These are phyloP conservation scores for Candida sp. DNA, from an alignment of 1,139 yeast species.

Conservation along the genomic window DNA sequence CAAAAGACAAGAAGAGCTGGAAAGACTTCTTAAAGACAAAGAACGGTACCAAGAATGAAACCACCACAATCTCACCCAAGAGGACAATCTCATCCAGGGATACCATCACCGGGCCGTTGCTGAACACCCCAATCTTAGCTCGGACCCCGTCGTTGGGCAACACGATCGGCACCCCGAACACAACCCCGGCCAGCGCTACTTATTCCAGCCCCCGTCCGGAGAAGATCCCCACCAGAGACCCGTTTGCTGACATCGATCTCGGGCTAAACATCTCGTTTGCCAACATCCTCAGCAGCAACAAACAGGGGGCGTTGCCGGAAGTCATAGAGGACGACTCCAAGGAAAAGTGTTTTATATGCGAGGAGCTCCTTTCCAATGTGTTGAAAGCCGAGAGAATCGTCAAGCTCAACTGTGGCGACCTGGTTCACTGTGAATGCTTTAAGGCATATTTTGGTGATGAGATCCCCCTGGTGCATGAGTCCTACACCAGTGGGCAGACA, in stretches of 20 bases:
- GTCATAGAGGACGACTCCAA: background rate
- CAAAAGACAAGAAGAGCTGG: conserved; percentile 8
- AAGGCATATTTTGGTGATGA: conserved; percentile 10
- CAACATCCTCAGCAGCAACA: conserved; percentile 9
- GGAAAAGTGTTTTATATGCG: conserved; percentile 38
- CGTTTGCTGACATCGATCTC: background rate
- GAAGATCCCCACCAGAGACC: conserved; percentile 3
- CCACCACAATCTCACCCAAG: conserved; percentile 4
- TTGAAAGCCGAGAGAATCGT: conserved; percentile 37
- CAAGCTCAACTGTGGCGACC: conserved; percentile 41
- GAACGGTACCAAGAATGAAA: conserved; percentile 1
- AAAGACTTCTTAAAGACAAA: conserved; percentile 6
- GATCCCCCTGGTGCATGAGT: conserved; percentile 8
- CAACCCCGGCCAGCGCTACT: conserved; percentile 4
- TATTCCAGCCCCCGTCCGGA: conserved; percentile 4
- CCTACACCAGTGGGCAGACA: conserved; percentile 4
- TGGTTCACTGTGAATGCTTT: conserved; percentile 43
- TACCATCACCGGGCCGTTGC: background rate
- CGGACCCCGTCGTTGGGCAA: conserved; percentile 1
- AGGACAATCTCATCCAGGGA: background rate
- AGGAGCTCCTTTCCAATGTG: conserved; percentile 35
- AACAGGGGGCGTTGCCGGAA: background rate
- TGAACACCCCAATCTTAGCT: background rate
- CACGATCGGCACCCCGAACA: conserved; percentile 2
- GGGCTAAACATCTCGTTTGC: conserved; percentile 13